Evolutionary conservation across 192 early-diverging fungal genomes (phyloP).

Genomic region (Backusella australiensis): DNA sequence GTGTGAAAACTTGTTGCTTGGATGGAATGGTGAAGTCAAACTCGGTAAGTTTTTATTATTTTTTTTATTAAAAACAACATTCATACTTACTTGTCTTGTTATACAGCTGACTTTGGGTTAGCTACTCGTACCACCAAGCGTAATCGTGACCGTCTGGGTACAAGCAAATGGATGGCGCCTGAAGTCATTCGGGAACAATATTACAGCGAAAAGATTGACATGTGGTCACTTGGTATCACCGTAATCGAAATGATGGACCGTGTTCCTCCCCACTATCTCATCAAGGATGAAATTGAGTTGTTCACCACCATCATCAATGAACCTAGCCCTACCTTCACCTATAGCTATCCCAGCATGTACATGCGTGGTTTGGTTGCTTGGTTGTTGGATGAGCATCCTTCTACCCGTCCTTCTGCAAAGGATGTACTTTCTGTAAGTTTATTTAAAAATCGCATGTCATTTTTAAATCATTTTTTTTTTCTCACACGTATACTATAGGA

Average conservation of each 20-base stretch:
- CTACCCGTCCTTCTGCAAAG: slow-evolving; percentile 27
- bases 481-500: slow-evolving; percentile 13
- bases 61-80: neutral
- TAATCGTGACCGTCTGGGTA: slow-evolving; percentile 37
- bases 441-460: slow-evolving; percentile 14
- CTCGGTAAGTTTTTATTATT: slow-evolving; percentile 28
- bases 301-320: slow-evolving; percentile 32
- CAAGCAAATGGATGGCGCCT: slow-evolving; percentile 48
- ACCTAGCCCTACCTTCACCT: slow-evolving; percentile 35
- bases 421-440: slow-evolving; percentile 30
- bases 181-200: slow-evolving; percentile 45
- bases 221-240: slow-evolving; percentile 50
- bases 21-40: slow-evolving; percentile 41
- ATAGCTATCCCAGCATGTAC: slow-evolving; percentile 34
- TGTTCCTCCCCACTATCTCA: slow-evolving; percentile 40
- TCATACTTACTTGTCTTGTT: neutral
- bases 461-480: neutral
- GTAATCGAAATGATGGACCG: slow-evolving; percentile 50
- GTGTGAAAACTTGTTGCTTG: slow-evolving; percentile 43
- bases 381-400: slow-evolving; percentile 34
- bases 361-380: slow-evolving; percentile 41
- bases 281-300: slow-evolving; percentile 33
- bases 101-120: slow-evolving; percentile 39
- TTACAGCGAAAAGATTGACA: slow-evolving; percentile 48
- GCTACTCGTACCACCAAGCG: slow-evolving; percentile 32